These are phyloP conservation scores for Aspergillus sp. DNA, from an alignment of 2,329 filamentous ascomycete species.

Conservation along the genomic window DNA sequence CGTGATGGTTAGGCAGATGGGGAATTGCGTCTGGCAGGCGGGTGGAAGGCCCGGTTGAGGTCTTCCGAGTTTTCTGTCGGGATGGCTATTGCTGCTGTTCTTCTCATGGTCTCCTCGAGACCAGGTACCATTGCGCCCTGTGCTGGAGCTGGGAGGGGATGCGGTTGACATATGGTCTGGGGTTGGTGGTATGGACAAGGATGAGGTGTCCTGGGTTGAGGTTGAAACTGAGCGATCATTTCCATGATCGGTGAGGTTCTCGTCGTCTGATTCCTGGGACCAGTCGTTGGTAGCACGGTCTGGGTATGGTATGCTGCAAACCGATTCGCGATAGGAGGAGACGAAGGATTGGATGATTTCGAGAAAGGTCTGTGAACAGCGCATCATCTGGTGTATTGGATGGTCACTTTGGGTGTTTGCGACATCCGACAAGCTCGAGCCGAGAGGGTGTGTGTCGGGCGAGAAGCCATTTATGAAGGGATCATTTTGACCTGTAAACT, in stretches of 20 bases:
- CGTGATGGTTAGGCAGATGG: constrained; percentile 1
- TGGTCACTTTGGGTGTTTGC: not conserved
- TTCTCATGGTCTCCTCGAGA: no score
- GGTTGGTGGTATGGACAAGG: no score
- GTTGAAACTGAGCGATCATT: no score
- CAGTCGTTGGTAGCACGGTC: not conserved
- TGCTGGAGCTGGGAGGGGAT: no score
- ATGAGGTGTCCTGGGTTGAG: no score
- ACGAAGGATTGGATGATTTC: not conserved
- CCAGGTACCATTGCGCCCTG: no score
- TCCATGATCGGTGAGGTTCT: no score
- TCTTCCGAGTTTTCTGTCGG: not conserved
- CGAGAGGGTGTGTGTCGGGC: not conserved
- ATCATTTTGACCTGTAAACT: no score
- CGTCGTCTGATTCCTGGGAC: no score
- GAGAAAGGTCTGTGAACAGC: not conserved
- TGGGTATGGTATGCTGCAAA: not conserved
- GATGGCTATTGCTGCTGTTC: no score
- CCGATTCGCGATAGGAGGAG: not conserved
- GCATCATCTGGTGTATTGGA: not conserved
- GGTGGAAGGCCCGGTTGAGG: not conserved
- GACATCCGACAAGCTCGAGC: not conserved
- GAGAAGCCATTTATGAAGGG: not conserved
- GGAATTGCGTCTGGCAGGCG: constrained; percentile 2
- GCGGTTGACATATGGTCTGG: no score